A percentile compares a stretch with the other conserved stretches of the same genome.
phyloP scores from a whole-genome alignment of 306 rosid species.

The Begonia fuchsioides region DNA sequence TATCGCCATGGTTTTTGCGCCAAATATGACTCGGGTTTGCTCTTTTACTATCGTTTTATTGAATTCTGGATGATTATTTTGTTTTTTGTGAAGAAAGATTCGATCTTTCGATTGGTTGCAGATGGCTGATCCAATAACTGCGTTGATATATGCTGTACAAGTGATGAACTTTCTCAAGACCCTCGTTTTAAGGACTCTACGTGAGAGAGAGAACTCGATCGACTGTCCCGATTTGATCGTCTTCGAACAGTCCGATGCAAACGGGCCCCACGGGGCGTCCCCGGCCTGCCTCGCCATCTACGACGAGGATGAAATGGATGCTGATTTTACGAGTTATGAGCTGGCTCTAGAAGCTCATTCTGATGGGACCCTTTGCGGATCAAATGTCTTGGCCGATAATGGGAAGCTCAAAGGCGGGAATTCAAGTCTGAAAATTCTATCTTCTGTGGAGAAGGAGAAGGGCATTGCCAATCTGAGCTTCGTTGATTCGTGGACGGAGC shows the following conservation, averaged over 20 bases:
- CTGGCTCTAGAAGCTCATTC: constrained; percentile 17
- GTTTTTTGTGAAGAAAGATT: too few relatives aligned
- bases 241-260: constrained; percentile 44
- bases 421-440: constrained; percentile 11
- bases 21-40: constrained; percentile 81
- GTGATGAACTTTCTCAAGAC: constrained; percentile 83
- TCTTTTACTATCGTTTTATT: too few relatives aligned
- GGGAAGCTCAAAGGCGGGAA: constrained; percentile 14
- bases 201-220: constrained; percentile 41
- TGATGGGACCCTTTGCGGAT: constrained; percentile 11
- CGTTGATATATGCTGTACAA: constrained; percentile 84
- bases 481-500: constrained; percentile 34
- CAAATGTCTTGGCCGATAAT: too few relatives aligned
- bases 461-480: constrained; percentile 33
- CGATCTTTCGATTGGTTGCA: constrained; percentile 21
- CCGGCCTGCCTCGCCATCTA: constrained; percentile 19
- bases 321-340: constrained; percentile 15
- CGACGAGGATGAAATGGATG: constrained; percentile 26
- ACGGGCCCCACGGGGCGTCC: constrained; percentile 29
- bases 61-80: too few relatives aligned
- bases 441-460: constrained; percentile 26
- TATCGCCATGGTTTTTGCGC: constrained; percentile 92
- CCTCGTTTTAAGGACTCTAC: constrained; percentile 42
- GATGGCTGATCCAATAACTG: constrained; percentile 87
- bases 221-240: constrained; percentile 22